A percentile compares a stretch with the other conserved stretches of the same genome.
phyloP scores from a whole-genome alignment of 73 alveolate species.

The Blepharisma stoltei region DNA sequence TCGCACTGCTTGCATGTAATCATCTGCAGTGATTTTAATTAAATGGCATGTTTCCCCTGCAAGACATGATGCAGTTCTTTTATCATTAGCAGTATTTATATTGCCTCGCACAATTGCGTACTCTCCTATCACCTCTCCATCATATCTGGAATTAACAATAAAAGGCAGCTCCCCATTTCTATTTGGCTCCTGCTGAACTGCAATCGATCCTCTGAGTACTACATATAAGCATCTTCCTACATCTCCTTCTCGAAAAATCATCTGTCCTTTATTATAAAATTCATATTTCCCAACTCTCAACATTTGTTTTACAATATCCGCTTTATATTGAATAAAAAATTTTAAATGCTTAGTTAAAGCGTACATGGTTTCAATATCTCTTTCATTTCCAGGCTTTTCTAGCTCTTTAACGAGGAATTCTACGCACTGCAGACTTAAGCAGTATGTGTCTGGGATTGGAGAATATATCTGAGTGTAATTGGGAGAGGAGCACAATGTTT shows the following conservation, averaged over 20 bases:
- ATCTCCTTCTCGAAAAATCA: slow-evolving; percentile 24
- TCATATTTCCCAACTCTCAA: not conserved
- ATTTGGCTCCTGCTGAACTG: slow-evolving; percentile 7
- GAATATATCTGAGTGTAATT: too few relatives aligned
- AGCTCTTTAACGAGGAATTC: too few relatives aligned
- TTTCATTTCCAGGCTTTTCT: too few relatives aligned
- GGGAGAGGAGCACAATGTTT: too few relatives aligned
- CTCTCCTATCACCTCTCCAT: slow-evolving; percentile 18
- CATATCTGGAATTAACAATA: slow-evolving; percentile 18
- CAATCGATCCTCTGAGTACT: not conserved
- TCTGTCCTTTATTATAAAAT: slow-evolving; percentile 7
- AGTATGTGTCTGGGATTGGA: too few relatives aligned
- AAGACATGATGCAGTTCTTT: slow-evolving; percentile 15
- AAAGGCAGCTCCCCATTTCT: not conserved
- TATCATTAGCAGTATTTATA: not conserved
- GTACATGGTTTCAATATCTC: too few relatives aligned
- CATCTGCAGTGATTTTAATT: not conserved
- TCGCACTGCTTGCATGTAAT: not conserved
- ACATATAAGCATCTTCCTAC: not conserved
- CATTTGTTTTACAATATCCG: not conserved
- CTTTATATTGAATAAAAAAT: slow-evolving; percentile 17
- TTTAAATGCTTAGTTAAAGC: not conserved
- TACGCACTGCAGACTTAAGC: too few relatives aligned
- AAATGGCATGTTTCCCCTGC: slow-evolving; percentile 19
- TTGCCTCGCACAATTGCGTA: not conserved